Conservation (phyloP, 2,329 filamentous ascomycete species). For the Phyllosticta citribraziliensis region DNA sequence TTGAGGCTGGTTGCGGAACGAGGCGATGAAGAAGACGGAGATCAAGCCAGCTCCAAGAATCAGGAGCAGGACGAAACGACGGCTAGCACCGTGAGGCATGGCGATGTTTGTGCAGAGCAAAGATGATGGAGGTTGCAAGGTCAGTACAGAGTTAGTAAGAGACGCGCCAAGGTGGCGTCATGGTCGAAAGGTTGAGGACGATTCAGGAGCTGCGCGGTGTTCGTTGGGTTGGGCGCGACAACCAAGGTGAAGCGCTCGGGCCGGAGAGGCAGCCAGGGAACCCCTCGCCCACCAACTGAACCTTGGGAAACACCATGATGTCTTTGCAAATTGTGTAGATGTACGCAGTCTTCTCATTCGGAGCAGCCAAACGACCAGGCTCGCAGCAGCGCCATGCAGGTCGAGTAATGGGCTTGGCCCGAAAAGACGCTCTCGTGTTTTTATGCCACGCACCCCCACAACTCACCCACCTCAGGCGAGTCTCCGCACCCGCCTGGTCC, state of each 20-base stretch:
- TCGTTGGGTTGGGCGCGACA: neutral
- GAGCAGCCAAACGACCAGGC: neutral
- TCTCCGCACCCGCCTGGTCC: constrained; percentile 4
- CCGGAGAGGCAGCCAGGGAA: neutral
- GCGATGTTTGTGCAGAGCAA: neutral
- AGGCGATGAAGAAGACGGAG: constrained; percentile 49
- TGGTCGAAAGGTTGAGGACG: neutral
- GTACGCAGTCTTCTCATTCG: neutral
- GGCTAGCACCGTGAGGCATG: constrained; percentile 22
- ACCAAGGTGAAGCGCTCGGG: neutral
- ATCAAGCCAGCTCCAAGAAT: constrained; percentile 47
- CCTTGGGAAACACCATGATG: neutral
- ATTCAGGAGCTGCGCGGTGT: neutral
- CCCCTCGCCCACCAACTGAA: neutral
- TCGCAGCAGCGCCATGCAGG: neutral
- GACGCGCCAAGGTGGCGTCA: constrained; percentile 4
- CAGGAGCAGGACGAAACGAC: constrained; percentile 35
- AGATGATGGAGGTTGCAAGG: neutral
- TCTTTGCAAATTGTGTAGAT: neutral
- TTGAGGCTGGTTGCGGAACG: constrained; percentile 38
- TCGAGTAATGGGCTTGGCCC: neutral
- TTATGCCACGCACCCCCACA: neutral
- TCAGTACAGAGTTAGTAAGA: neutral
- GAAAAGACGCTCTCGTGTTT: neutral
- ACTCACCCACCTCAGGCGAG: neutral